Conservation (phyloP, 2,329 filamentous ascomycete genomes). For the Allantophomopsis lycopodina region DNA sequence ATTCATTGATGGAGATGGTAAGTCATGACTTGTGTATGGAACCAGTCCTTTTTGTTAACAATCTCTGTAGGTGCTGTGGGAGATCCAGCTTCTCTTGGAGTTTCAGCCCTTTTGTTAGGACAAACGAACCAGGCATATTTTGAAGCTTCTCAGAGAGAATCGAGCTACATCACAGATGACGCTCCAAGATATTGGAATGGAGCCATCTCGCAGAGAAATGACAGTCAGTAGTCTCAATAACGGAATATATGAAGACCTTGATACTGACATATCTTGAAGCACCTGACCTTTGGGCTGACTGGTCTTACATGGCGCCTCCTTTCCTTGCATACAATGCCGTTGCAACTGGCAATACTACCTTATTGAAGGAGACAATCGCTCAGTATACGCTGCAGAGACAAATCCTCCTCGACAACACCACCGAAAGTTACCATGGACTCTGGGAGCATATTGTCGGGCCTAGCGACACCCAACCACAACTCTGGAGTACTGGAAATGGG, state of each 20-base stretch:
- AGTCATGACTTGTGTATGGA: too few relatives aligned
- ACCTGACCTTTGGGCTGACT: slow-evolving; percentile 32
- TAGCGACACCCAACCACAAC: too few relatives aligned
- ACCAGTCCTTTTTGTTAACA: too few relatives aligned
- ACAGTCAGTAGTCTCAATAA: slow-evolving; percentile 2
- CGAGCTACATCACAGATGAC: slow-evolving; percentile 21
- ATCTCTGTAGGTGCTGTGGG: slow-evolving; percentile 18
- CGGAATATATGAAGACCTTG: too few relatives aligned
- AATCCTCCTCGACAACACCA: too few relatives aligned
- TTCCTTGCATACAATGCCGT: slow-evolving; percentile 29
- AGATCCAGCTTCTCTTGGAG: slow-evolving; percentile 29
- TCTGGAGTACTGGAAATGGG: slow-evolving; percentile 33
- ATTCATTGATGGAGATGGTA: slow-evolving; percentile 15
- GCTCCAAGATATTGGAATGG: slow-evolving; percentile 28
- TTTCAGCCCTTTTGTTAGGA: slow-evolving; percentile 28
- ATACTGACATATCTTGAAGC: slow-evolving; percentile 3
- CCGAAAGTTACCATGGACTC: too few relatives aligned
- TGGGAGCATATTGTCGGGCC: too few relatives aligned
- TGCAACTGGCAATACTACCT: slow-evolving; percentile 18
- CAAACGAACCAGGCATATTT: slow-evolving; percentile 19
- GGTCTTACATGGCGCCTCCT: slow-evolving; percentile 32
- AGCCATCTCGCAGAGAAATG: slow-evolving; percentile 31
- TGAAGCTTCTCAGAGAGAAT: slow-evolving; percentile 24
- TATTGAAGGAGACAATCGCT: slow-evolving; percentile 21
- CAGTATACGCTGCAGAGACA: slow-evolving; percentile 28